Conservation (phyloP, 176 grass and related monocot species). For the Raddia guianensis region DNA sequence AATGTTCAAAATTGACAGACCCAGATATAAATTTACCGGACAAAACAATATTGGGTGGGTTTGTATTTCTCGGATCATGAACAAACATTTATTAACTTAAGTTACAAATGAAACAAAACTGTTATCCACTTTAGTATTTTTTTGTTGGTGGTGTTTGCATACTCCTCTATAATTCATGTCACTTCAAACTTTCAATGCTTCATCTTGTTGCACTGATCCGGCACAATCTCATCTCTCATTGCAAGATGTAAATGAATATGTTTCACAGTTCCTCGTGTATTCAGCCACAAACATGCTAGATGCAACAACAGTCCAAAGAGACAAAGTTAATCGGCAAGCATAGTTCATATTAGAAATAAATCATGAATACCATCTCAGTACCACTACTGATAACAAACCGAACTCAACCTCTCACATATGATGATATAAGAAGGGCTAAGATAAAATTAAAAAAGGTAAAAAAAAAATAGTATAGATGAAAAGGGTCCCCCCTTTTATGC, state of each 20-base stretch:
- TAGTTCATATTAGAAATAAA: not conserved
- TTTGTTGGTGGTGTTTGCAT: slow-evolving; percentile 13
- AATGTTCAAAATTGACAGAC: not conserved
- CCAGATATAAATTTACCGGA: slow-evolving; percentile 2
- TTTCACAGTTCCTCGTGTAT: not conserved
- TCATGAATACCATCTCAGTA: slow-evolving; percentile 19
- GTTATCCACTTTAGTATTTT: not conserved
- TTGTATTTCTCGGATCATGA: not conserved
- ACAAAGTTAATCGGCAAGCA: not conserved
- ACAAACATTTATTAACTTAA: not conserved
- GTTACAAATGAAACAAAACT: not conserved
- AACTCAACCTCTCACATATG: not conserved
- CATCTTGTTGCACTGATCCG: not conserved
- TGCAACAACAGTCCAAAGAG: slow-evolving; percentile 16
- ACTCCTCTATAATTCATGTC: not conserved
- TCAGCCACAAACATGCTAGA: not conserved
- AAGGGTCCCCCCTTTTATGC: slow-evolving; percentile 14
- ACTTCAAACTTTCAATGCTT: slow-evolving; percentile 1
- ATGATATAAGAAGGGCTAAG: not conserved
- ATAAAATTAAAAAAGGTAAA: not conserved
- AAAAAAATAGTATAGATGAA: slow-evolving; percentile 9
- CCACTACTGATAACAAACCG: not conserved
- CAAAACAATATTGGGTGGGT: not conserved
- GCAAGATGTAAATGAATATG: slow-evolving; percentile 10
- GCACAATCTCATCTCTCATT: slow-evolving; percentile 17